Evolutionary conservation across 139 green algal species (phyloP).

Genomic region (Tetradesmus obliquus): DNA sequence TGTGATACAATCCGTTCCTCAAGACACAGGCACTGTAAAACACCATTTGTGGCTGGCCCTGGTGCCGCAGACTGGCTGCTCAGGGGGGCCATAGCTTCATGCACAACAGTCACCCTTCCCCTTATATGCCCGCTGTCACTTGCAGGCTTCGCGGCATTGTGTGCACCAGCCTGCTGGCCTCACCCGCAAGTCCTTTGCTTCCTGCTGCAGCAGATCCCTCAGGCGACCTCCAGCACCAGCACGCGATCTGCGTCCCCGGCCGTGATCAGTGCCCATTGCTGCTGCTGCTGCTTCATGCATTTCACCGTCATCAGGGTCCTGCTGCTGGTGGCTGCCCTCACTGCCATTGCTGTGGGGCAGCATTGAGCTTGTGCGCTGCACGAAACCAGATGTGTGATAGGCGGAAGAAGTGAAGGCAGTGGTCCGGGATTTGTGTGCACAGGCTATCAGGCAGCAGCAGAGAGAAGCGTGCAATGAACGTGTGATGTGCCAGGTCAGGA

Average conservation of each 20-base stretch:
- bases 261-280: background rate
- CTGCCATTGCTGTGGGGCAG: conserved; percentile 27
- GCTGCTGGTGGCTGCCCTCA: conserved; percentile 10
- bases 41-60: too few species aligned
- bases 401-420: background rate
- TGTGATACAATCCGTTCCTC: too few species aligned
- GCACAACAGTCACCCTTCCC: too few species aligned
- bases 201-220: conserved; percentile 34
- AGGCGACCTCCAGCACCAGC: conserved; percentile 16
- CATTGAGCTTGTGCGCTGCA: conserved; percentile 7
- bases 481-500: background rate
- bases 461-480: background rate
- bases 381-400: background rate
- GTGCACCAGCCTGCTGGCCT: background rate
- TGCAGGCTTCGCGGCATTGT: too few species aligned
- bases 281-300: conserved; percentile 12
- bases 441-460: background rate
- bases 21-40: too few species aligned
- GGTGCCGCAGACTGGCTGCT: too few species aligned
- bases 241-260: background rate
- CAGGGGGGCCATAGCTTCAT: too few species aligned
- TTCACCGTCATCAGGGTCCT: background rate
- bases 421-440: background rate
- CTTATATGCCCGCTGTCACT: too few species aligned
- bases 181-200: conserved; percentile 35